These are phyloP conservation scores for Pseudocercospora eumusae DNA, from an alignment of 2,329 filamentous ascomycete genomes.

Conservation along the genomic window DNA sequence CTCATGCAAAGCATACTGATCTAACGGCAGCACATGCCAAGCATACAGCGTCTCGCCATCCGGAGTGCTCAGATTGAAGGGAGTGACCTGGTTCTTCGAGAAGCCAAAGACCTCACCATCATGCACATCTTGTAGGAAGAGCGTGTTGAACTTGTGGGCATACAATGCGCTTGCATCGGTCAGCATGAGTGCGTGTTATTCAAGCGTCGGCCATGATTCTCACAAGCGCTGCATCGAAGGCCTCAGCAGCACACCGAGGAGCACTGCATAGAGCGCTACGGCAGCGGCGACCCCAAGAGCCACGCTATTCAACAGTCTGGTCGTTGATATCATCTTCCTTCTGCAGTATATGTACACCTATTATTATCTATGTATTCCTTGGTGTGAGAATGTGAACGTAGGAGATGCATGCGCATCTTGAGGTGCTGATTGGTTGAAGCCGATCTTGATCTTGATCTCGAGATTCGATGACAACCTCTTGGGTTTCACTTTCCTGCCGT, in stretches of 20 bases:
- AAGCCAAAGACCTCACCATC: conserved; percentile 83
- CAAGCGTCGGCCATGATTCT: conserved; percentile 38
- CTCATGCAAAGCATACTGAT: conserved; percentile 73
- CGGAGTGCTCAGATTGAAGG: conserved; percentile 73
- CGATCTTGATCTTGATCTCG: neutral
- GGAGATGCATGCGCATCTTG: neutral
- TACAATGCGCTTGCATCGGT: conserved; percentile 68
- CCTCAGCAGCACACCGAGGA: conserved; percentile 50
- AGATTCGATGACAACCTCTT: neutral
- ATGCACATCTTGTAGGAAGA: conserved; percentile 72
- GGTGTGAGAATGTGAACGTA: no score
- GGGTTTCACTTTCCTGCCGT: neutral
- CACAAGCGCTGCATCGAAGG: conserved; percentile 80
- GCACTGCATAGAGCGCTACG: conserved; percentile 33
- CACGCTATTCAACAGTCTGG: conserved; percentile 18
- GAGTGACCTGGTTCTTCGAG: conserved; percentile 82
- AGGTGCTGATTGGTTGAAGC: neutral
- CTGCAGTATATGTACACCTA: neutral
- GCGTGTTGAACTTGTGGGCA: conserved; percentile 72
- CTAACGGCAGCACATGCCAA: conserved; percentile 85
- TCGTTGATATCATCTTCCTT: conserved; percentile 13
- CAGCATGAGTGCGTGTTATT: neutral
- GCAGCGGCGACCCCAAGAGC: conserved; percentile 27
- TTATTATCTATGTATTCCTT: no score
- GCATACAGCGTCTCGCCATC: conserved; percentile 80